Base-by-base conservation (phyloP, 129 eudicot genomes). In the Kitagawia praeruptora region DNA sequence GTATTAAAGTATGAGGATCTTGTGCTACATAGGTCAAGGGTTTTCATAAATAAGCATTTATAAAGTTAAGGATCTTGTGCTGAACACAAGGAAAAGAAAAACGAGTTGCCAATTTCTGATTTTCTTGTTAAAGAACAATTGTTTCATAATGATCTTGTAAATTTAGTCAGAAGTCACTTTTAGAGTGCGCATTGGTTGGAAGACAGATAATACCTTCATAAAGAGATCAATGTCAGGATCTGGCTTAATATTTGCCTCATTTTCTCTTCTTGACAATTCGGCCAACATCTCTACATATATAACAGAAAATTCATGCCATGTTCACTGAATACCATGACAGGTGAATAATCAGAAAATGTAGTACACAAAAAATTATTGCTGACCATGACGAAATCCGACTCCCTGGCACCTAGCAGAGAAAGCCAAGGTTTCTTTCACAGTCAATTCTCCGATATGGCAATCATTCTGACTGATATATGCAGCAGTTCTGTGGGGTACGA, bases 381-480 rank as follows among this genome's bases (percentile, higher is more conserved):
- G 41, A 89, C 93, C 93, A 85, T 89, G 85, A 79, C 90, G 84
- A 58, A 89, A 82, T 80, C 92, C 95, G 34, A 90, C 87, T 19
- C 95, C 95, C 83, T 88, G 92, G 54, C 89, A 88, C 78, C 95
- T 86, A 25, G 90, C 92, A 14, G 95, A 88, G 74, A 90, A 93
- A 51, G 85, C 96, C 78, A 90, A 80, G 53, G 96, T 93, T 87
- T 93, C 98, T 87, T 96, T 90, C 8, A 93, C 96, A 25, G 98
- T 93, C 96, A 93, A 81, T 81, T 93, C 98, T 84, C 93, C 96
- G 2, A 90, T 87, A 75, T 93, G 98, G 34, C 86, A 83, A 90
- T 93, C 98, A 51, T 88, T 58, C 80, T 93, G 96, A 79, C 98
- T 87, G 47, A 93, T 89, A 84, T 93, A 93, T 34, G 96, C 96